Percentiles rank a stretch among this genome's conserved stretches.
Evolutionary conservation across 2,329 filamentous ascomycete species (phyloP).

Genomic region (Exophiala mesophila): DNA sequence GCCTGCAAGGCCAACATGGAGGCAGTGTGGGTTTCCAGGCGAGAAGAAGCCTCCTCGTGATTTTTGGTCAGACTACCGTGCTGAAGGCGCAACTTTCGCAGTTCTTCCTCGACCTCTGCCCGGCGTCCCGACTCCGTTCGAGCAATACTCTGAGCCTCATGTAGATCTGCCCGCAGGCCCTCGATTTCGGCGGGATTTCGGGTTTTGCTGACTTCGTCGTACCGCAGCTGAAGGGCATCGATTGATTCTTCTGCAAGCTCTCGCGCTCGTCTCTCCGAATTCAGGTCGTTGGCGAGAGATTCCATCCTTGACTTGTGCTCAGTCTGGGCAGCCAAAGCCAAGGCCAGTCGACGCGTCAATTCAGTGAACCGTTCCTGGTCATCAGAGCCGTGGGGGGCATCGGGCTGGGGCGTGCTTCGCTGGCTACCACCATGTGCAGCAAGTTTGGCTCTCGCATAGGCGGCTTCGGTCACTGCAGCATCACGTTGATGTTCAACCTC

Average conservation of each 20-base stretch:
- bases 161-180: slow-evolving; percentile 76
- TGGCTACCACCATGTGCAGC: slow-evolving; percentile 64
- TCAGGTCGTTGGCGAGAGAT: slow-evolving; percentile 62
- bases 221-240: slow-evolving; percentile 73
- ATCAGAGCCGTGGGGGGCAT: slow-evolving; percentile 55
- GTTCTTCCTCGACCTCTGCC: slow-evolving; percentile 68
- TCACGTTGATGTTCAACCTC: slow-evolving; percentile 94
- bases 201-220: slow-evolving; percentile 78
- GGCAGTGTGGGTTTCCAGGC: slow-evolving; percentile 62
- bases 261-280: slow-evolving; percentile 73
- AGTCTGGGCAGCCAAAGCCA: slow-evolving; percentile 69
- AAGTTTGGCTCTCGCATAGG: slow-evolving; percentile 89
- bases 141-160: slow-evolving; percentile 69
- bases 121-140: slow-evolving; percentile 75
- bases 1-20: slow-evolving; percentile 71
- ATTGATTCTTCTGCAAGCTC: slow-evolving; percentile 85
- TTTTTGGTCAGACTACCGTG: slow-evolving; percentile 70
- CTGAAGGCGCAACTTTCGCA: slow-evolving; percentile 76
- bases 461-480: slow-evolving; percentile 86
- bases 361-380: slow-evolving; percentile 64
- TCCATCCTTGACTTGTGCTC: slow-evolving; percentile 77
- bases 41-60: slow-evolving; percentile 62
- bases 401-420: slow-evolving; percentile 53
- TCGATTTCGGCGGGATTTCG: slow-evolving; percentile 81
- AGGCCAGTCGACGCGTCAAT: slow-evolving; percentile 75